Percentiles rank a stretch among this genome's conserved stretches.
phyloP scores from a whole-genome alignment of 2,329 filamentous ascomycete species.

The Xylariaceae sp. region DNA sequence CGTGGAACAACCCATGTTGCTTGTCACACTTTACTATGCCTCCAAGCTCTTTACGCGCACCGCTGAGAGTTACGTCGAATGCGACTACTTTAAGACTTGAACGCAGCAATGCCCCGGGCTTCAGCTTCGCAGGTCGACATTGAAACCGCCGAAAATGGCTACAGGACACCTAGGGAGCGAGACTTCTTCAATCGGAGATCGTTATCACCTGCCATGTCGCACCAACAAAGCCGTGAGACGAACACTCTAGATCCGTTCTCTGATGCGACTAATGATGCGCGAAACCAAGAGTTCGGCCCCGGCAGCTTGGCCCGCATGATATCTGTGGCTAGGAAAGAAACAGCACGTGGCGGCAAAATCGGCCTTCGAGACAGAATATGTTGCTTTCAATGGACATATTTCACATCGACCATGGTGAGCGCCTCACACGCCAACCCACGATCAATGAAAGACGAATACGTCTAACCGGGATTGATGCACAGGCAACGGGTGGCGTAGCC shows the following conservation, averaged over 20 bases:
- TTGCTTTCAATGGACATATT: conserved; percentile 69
- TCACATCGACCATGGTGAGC: conserved; percentile 48
- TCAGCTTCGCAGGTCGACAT: conserved; percentile 16
- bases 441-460: not conserved
- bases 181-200: conserved; percentile 18
- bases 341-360: conserved; percentile 29
- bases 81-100: not conserved
- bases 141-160: conserved; percentile 24
- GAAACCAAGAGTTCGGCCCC: conserved; percentile 11
- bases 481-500: conserved; percentile 55
- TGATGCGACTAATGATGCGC: conserved; percentile 11
- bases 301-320: conserved; percentile 34
- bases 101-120: conserved; percentile 20
- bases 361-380: conserved; percentile 48
- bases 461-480: not conserved
- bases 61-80: conserved; percentile 41
- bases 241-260: conserved; percentile 3
- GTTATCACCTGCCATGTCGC: conserved; percentile 11
- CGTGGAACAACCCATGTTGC: conserved; percentile 41
- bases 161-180: conserved; percentile 24
- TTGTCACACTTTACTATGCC: conserved; percentile 45
- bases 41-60: conserved; percentile 44
- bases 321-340: conserved; percentile 27
- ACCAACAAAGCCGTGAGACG: not conserved
- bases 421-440: not conserved